phyloP scores from a whole-genome alignment of 768 basidiomycete species.

The Tulasnella sp. region DNA sequence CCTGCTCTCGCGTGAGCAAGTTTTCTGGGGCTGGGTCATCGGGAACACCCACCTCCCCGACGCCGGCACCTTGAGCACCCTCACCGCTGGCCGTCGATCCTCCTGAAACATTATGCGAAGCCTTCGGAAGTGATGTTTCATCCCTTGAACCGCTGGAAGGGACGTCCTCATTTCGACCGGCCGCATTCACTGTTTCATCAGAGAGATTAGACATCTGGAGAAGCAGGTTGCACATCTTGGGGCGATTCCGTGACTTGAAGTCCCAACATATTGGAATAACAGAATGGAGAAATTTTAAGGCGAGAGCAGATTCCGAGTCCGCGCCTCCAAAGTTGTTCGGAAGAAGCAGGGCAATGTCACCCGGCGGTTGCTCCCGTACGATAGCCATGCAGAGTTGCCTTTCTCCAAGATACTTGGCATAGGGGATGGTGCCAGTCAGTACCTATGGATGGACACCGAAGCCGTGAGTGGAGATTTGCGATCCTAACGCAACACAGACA shows the following conservation, averaged over 20 bases:
- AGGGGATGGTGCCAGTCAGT: neutral
- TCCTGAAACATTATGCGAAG: too few relatives aligned
- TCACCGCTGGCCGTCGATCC: too few relatives aligned
- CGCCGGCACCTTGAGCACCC: too few relatives aligned
- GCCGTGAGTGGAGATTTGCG: neutral
- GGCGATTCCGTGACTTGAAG: neutral
- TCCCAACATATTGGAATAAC: neutral
- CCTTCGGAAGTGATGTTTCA: too few relatives aligned
- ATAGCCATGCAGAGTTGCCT: neutral
- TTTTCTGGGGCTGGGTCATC: too few relatives aligned
- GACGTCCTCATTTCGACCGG: neutral
- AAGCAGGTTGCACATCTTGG: neutral
- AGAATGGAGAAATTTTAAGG: neutral
- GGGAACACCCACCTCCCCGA: too few relatives aligned
- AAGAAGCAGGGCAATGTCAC: neutral
- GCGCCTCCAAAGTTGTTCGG: neutral
- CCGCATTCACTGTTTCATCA: neutral
- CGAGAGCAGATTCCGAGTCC: neutral
- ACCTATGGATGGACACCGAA: neutral
- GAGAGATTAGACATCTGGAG: neutral
- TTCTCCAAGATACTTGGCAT: neutral
- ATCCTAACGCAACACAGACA: too few relatives aligned
- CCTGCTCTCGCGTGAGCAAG: neutral
- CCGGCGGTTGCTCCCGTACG: neutral
- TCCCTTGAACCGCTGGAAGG: too few relatives aligned